Evolutionary conservation across 1,139 yeast species (phyloP).

Genomic region (Zygosaccharomyces pseudobailii): DNA sequence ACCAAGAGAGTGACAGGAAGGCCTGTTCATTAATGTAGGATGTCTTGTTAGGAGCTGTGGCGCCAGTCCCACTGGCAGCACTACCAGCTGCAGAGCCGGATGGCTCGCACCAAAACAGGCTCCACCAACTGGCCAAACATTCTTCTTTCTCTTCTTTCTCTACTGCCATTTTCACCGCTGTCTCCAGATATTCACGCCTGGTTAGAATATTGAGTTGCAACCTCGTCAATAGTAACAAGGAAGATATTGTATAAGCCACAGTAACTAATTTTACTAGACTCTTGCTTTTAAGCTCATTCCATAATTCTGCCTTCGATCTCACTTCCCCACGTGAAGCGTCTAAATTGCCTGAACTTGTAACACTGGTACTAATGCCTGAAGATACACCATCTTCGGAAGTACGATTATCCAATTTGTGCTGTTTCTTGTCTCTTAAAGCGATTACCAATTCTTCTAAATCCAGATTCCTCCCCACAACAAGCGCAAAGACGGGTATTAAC

Average conservation of each 20-base stretch:
- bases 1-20: constrained; percentile 86
- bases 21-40: constrained; percentile 59
- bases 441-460: constrained; percentile 27
- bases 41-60: constrained; percentile 20
- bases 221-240: constrained; percentile 70
- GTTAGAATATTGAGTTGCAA: constrained; percentile 86
- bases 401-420: constrained; percentile 12
- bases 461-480: constrained; percentile 25
- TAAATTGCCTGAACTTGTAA: constrained; percentile 10
- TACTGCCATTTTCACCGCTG: constrained; percentile 64
- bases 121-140: constrained; percentile 23
- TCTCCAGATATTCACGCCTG: constrained; percentile 74
- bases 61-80: constrained; percentile 10
- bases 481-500: constrained; percentile 69
- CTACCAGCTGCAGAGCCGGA: constrained; percentile 20
- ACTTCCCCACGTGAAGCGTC: constrained; percentile 15
- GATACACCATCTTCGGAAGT: constrained; percentile 14
- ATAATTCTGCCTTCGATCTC: constrained; percentile 68
- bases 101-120: constrained; percentile 18
- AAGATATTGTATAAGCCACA: constrained; percentile 61
- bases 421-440: constrained; percentile 26
- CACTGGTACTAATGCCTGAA: constrained; percentile 19
- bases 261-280: constrained; percentile 73
- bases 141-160: constrained; percentile 33
- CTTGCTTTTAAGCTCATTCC: constrained; percentile 77